phyloP scores from a whole-genome alignment of 2,329 filamentous ascomycete genomes.

The Trichoderma guizhouense region DNA sequence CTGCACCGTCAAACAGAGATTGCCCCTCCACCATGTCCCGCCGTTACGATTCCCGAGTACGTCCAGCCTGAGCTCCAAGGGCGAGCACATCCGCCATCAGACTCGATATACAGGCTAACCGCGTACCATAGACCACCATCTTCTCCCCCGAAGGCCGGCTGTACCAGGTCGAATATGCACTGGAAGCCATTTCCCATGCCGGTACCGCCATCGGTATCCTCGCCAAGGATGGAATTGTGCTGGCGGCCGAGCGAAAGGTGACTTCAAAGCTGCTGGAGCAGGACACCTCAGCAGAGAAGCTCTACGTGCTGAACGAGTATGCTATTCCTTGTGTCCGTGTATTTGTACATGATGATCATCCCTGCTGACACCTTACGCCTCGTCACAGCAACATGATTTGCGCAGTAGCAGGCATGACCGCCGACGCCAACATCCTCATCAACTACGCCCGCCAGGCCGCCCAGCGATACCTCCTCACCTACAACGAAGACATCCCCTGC shows the following conservation, averaged over 20 bases:
- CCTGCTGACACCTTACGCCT: not conserved
- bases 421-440: conserved; percentile 99
- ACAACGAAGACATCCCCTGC: conserved; percentile 99
- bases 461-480: conserved; percentile 95
- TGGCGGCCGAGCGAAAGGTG: conserved; percentile 97
- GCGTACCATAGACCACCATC: conserved; percentile 77
- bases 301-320: conserved; percentile 98
- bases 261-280: conserved; percentile 99
- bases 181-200: conserved; percentile 97
- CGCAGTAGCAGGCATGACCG: conserved; percentile 97
- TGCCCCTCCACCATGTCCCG: conserved; percentile 69
- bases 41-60: conserved; percentile 94
- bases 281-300: conserved; percentile 99
- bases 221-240: conserved; percentile 95
- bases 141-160: conserved; percentile 98
- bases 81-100: not conserved
- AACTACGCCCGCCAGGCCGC: conserved; percentile 98
- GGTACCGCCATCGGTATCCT: conserved; percentile 95
- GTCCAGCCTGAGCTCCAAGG: conserved; percentile 31
- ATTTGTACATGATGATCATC: no score
- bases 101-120: not conserved
- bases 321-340: conserved; percentile 28
- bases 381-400: conserved; percentile 93
- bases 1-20: not conserved
- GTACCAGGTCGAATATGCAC: conserved; percentile 98